Percentiles rank a stretch among this genome's conserved stretches.
These are phyloP conservation scores for Xylaria sp. DNA, from an alignment of 2,329 filamentous ascomycete species.

Conservation along the genomic window DNA sequence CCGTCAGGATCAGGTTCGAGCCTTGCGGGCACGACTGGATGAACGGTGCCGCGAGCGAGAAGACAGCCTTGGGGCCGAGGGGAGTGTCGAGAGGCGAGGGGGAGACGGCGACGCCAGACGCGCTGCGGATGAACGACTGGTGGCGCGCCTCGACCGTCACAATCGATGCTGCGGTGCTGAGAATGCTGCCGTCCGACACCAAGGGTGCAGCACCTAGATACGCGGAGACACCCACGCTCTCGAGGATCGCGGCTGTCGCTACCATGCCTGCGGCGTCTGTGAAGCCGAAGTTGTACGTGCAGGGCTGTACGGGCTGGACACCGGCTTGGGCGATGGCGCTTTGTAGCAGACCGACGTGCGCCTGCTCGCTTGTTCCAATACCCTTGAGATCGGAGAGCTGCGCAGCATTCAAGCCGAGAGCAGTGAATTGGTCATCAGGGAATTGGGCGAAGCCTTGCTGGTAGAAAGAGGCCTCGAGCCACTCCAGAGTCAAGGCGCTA, in stretches of 20 bases:
- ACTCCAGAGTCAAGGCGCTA: constrained; percentile 78
- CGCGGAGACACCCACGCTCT: constrained; percentile 79
- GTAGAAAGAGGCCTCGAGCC: constrained; percentile 80
- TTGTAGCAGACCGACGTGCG: constrained; percentile 70
- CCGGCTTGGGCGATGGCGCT: constrained; percentile 70
- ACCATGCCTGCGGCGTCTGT: constrained; percentile 75
- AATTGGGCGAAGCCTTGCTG: constrained; percentile 76
- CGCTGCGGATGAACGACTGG: constrained; percentile 76
- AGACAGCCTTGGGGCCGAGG: constrained; percentile 74
- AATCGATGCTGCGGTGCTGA: constrained; percentile 75
- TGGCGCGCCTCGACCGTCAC: constrained; percentile 79
- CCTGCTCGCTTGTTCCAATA: constrained; percentile 71
- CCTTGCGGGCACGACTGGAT: constrained; percentile 76
- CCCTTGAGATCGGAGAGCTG: constrained; percentile 70
- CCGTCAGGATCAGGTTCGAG: constrained; percentile 70
- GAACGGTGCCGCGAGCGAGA: constrained; percentile 78
- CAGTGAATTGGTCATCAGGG: constrained; percentile 70
- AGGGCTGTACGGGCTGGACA: constrained; percentile 73
- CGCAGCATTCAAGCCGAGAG: constrained; percentile 65
- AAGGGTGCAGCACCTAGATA: constrained; percentile 77
- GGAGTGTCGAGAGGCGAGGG: constrained; percentile 77
- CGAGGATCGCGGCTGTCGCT: constrained; percentile 74
- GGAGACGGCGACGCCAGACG: constrained; percentile 67
- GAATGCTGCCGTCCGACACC: constrained; percentile 67
- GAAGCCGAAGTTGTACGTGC: constrained; percentile 78